Conservation (phyloP, 495 filamentous ascomycete genomes). For the Annulohypoxylon moriforme region DNA sequence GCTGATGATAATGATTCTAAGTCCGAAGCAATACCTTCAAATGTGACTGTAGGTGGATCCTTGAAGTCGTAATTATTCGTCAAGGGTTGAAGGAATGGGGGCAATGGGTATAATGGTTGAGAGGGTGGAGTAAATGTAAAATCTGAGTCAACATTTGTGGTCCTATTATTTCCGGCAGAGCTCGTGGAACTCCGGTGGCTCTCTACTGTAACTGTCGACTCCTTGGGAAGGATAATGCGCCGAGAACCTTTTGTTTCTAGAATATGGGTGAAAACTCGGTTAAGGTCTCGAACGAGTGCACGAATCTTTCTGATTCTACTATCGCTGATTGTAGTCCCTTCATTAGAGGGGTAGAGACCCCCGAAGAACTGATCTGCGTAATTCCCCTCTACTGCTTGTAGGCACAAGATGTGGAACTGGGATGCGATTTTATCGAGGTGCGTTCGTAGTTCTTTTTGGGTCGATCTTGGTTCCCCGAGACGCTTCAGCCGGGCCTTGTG, state of each 20-base stretch:
- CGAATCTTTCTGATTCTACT: conserved; percentile 40
- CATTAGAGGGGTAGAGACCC: conserved; percentile 9
- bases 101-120: conserved; percentile 23
- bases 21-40: conserved; percentile 15
- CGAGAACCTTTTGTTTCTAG: conserved; percentile 37
- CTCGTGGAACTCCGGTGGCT: background rate
- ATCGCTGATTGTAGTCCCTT: background rate
- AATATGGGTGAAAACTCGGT: conserved; percentile 35
- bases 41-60: conserved; percentile 34
- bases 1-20: conserved; percentile 27
- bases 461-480: conserved; percentile 37
- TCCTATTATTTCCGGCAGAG: background rate
- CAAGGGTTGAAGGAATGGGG: conserved; percentile 33
- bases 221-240: conserved; percentile 37
- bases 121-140: conserved; percentile 36
- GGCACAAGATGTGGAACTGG: conserved; percentile 37
- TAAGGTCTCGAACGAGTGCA: conserved; percentile 42
- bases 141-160: background rate
- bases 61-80: conserved; percentile 37
- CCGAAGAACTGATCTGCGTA: conserved; percentile 41
- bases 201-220: background rate
- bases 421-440: conserved; percentile 42
- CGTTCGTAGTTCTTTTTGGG: conserved; percentile 19
- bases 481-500: conserved; percentile 17
- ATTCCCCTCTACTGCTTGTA: conserved; percentile 40